Evolutionary conservation across 768 basidiomycete species (phyloP).

Genomic region (Boletus sensibilis): DNA sequence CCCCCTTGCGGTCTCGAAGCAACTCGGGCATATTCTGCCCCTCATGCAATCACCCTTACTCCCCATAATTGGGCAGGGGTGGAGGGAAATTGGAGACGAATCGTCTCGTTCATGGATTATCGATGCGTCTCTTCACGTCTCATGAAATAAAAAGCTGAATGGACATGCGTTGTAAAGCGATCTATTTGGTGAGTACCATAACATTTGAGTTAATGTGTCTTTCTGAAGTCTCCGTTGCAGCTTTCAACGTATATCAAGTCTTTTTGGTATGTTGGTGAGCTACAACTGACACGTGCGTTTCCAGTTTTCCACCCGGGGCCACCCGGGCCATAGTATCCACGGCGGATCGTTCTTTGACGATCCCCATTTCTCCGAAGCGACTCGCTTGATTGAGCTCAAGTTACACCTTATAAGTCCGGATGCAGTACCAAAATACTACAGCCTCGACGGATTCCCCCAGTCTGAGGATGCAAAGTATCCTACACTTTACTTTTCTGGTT

Average conservation of each 20-base stretch:
- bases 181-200: constrained; percentile 21
- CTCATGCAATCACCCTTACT: constrained; percentile 34
- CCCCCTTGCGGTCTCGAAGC: constrained; percentile 55
- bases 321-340: constrained; percentile 17
- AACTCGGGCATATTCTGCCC: constrained; percentile 54
- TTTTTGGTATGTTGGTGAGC: neutral
- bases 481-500: constrained; percentile 47
- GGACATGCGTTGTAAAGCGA: constrained; percentile 13
- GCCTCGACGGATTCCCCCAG: constrained; percentile 24
- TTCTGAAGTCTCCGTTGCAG: constrained; percentile 26
- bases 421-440: constrained; percentile 20
- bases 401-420: constrained; percentile 43
- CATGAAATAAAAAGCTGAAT: constrained; percentile 32
- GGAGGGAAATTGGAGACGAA: constrained; percentile 71
- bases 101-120: constrained; percentile 79
- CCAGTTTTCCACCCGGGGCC: constrained; percentile 22
- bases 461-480: constrained; percentile 35
- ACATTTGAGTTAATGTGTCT: neutral
- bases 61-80: constrained; percentile 70
- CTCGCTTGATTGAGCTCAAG: constrained; percentile 58
- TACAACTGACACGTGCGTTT: constrained; percentile 2
- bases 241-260: constrained; percentile 46
- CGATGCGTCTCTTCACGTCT: constrained; percentile 39
- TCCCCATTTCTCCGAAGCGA: constrained; percentile 59
- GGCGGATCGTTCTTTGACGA: constrained; percentile 48